Conservation (phyloP, 2,329 filamentous ascomycete genomes). For the Fusarium citri region DNA sequence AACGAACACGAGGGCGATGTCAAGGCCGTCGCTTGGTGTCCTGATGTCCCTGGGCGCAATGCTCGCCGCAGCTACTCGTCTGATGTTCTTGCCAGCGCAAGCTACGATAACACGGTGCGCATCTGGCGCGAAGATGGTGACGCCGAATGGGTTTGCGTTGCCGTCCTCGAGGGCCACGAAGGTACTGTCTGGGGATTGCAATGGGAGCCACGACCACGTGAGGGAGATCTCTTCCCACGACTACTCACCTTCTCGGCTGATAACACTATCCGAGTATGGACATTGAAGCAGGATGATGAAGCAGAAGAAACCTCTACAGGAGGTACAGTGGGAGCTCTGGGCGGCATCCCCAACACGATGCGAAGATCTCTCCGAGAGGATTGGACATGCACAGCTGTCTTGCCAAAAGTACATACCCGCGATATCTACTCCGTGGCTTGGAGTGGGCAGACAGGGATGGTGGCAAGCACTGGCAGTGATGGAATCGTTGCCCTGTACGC, state of each 20-base stretch:
- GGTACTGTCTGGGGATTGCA: slow-evolving; percentile 93
- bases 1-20: slow-evolving; percentile 96
- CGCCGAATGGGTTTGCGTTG: slow-evolving; percentile 90
- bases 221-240: slow-evolving; percentile 64
- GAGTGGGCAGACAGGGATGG: slow-evolving; percentile 79
- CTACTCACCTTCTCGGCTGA: slow-evolving; percentile 90
- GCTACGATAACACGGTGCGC: slow-evolving; percentile 92
- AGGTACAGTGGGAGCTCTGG: slow-evolving; percentile 57
- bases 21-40: slow-evolving; percentile 94
- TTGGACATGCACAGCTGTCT: slow-evolving; percentile 81
- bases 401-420: slow-evolving; percentile 81
- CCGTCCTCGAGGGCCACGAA: slow-evolving; percentile 80
- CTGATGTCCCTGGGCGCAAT: slow-evolving; percentile 67
- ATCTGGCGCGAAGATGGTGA: slow-evolving; percentile 92
- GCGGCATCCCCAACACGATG: slow-evolving; percentile 89
- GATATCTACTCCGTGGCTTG: slow-evolving; percentile 88
- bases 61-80: slow-evolving; percentile 62
- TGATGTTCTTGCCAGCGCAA: slow-evolving; percentile 87
- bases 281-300: slow-evolving; percentile 65
- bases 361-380: slow-evolving; percentile 80
- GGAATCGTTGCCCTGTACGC: slow-evolving; percentile 80
- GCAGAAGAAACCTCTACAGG: slow-evolving; percentile 45
- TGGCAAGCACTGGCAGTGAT: slow-evolving; percentile 92
- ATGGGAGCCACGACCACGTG: slow-evolving; percentile 66
- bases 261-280: slow-evolving; percentile 82